A percentile compares a stretch with the other conserved stretches of the same genome.
These are phyloP conservation scores for Volvox reticuliferus DNA, from an alignment of 139 green algal species.

Conservation along the genomic window DNA sequence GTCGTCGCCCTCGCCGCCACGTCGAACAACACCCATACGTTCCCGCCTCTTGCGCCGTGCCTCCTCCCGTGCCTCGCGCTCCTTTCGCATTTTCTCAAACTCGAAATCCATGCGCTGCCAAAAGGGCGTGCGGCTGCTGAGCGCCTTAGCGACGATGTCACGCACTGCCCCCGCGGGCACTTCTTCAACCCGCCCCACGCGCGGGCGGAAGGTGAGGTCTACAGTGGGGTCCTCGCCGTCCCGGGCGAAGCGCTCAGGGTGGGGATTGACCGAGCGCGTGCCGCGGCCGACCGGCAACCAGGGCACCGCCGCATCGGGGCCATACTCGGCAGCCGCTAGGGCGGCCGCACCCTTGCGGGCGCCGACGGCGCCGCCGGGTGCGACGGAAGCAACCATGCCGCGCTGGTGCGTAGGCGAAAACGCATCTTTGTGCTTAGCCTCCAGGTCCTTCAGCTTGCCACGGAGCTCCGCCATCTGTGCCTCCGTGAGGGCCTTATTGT, in stretches of 20 bases:
- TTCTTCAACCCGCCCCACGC: neutral
- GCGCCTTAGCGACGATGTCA: slow-evolving; percentile 11
- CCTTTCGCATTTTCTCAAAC: neutral
- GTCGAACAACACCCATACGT: slow-evolving; percentile 3
- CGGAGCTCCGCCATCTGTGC: slow-evolving; percentile 47
- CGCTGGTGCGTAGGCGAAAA: neutral
- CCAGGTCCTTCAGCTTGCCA: slow-evolving; percentile 45
- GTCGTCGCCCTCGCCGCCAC: slow-evolving; percentile 34
- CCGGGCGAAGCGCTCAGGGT: slow-evolving; percentile 51
- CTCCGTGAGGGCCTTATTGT: slow-evolving; percentile 55
- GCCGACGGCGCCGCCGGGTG: neutral
- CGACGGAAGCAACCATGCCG: slow-evolving; percentile 21
- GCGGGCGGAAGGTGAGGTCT: slow-evolving; percentile 57
- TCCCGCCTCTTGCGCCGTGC: slow-evolving; percentile 21
- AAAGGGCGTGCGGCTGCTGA: slow-evolving; percentile 20
- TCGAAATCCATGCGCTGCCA: slow-evolving; percentile 27
- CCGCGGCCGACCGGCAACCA: slow-evolving; percentile 35
- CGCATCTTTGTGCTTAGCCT: slow-evolving; percentile 41
- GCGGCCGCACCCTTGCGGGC: neutral
- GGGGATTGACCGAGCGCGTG: neutral
- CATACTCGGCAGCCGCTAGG: slow-evolving; percentile 23
- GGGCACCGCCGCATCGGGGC: slow-evolving; percentile 17
- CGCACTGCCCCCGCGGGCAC: neutral
- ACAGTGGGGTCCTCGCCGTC: slow-evolving; percentile 45
- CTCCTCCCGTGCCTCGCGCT: slow-evolving; percentile 36